Conservation (phyloP, 495 filamentous ascomycete species). For the Penicillium daleae region DNA sequence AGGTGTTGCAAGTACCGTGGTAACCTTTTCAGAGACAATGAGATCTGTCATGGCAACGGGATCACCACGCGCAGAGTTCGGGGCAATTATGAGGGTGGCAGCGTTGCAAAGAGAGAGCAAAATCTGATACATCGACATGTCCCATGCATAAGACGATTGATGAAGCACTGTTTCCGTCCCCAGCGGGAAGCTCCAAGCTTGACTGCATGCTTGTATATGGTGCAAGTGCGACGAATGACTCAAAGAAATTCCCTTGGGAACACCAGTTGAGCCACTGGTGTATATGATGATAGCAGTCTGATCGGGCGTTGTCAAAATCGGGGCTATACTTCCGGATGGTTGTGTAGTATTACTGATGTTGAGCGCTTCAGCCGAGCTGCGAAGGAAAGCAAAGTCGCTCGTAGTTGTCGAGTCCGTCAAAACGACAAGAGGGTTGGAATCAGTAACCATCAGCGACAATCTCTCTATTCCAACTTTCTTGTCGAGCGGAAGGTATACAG, state of each 20-base stretch:
- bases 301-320: conserved; percentile 3
- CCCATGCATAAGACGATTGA: conserved; percentile 47
- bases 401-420: conserved; percentile 13
- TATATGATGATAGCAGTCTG: conserved; percentile 42
- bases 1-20: conserved; percentile 44
- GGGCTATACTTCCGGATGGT: not conserved
- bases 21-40: conserved; percentile 37
- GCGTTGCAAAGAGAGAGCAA: conserved; percentile 35
- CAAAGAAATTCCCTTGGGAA: conserved; percentile 44
- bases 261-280: conserved; percentile 47
- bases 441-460: conserved; percentile 32
- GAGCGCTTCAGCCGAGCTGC: conserved; percentile 10
- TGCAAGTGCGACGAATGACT: conserved; percentile 35
- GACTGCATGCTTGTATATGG: conserved; percentile 31
- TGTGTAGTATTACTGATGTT: conserved; percentile 15
- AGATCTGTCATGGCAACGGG: conserved; percentile 36
- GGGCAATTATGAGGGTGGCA: conserved; percentile 37
- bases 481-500: conserved; percentile 58
- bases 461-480: conserved; percentile 38
- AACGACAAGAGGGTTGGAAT: conserved; percentile 28
- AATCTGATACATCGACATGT: conserved; percentile 43
- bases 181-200: conserved; percentile 19
- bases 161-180: conserved; percentile 41
- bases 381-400: conserved; percentile 1
- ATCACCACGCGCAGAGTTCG: conserved; percentile 30